Conservation (phyloP, 169 alveolate genomes). For the Besnoitia besnoiti region DNA sequence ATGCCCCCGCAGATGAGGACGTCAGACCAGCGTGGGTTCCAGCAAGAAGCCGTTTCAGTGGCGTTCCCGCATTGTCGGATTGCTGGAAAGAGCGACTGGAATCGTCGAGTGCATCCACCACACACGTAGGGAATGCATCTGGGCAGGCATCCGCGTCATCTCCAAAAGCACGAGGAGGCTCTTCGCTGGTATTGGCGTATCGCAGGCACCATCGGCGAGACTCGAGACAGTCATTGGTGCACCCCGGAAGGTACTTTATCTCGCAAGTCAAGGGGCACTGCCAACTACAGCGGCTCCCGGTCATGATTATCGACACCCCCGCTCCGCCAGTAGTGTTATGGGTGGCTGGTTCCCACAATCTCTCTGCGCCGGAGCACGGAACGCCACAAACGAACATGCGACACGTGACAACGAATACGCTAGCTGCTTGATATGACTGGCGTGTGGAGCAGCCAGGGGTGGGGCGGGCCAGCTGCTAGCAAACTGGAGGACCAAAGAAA, state of each 20-base stretch:
- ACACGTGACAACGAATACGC: neutral
- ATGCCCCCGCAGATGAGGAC: neutral
- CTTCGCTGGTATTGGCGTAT: neutral
- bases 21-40: neutral
- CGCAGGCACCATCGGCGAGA: neutral
- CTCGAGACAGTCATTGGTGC: conserved; percentile 2
- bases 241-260: neutral
- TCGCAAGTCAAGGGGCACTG: neutral
- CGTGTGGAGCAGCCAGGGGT: too few species aligned
- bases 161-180: neutral
- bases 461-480: too few species aligned
- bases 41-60: neutral
- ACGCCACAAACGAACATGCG: neutral
- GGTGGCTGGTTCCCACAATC: neutral
- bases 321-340: neutral
- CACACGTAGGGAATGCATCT: neutral
- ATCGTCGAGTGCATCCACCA: neutral
- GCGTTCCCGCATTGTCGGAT: neutral
- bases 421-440: too few species aligned
- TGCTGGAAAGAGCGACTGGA: neutral
- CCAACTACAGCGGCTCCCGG: neutral
- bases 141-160: neutral
- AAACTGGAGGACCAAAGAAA: too few species aligned
- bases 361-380: neutral
- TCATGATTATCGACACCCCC: neutral